Percentiles rank a stretch among this genome's conserved stretches.
Conservation (phyloP, 2,329 filamentous ascomycete species). For the Cercospora citrullina region DNA sequence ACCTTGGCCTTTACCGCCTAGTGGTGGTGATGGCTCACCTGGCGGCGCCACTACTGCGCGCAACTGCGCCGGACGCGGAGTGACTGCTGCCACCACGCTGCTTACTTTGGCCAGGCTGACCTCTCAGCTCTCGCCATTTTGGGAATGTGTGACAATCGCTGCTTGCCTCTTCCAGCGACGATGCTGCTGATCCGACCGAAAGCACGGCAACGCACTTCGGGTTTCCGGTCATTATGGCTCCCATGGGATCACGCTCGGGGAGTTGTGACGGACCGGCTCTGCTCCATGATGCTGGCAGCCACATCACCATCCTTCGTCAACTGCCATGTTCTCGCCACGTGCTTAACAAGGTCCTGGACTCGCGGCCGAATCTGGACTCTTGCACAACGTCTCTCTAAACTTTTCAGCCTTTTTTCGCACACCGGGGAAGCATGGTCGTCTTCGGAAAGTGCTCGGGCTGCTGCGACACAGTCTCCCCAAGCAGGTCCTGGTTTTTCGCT, state of each 20-base stretch:
- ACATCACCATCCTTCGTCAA: constrained; percentile 7
- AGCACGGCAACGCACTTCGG: neutral
- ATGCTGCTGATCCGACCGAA: neutral
- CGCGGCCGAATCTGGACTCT: neutral
- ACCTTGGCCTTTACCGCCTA: neutral
- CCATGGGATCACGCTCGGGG: constrained; percentile 2
- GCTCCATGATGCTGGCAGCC: constrained; percentile 3
- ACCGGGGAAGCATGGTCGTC: neutral
- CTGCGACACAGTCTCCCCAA: neutral
- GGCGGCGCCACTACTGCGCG: neutral
- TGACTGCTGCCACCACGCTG: neutral
- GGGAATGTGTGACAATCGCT: constrained; percentile 9
- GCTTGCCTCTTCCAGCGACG: constrained; percentile 8
- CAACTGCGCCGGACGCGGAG: neutral
- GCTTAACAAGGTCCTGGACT: neutral
- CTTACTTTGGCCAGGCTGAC: neutral
- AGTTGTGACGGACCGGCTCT: neutral
- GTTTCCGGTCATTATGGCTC: neutral
- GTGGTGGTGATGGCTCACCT: neutral
- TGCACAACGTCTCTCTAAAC: neutral
- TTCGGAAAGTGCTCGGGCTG: neutral
- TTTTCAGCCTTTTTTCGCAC: neutral
- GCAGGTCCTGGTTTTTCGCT: neutral
- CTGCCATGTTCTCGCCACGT: constrained; percentile 10
- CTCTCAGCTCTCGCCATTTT: neutral